Base-by-base conservation (phyloP, 441 rosid species). In the Populus hybrid region DNA sequence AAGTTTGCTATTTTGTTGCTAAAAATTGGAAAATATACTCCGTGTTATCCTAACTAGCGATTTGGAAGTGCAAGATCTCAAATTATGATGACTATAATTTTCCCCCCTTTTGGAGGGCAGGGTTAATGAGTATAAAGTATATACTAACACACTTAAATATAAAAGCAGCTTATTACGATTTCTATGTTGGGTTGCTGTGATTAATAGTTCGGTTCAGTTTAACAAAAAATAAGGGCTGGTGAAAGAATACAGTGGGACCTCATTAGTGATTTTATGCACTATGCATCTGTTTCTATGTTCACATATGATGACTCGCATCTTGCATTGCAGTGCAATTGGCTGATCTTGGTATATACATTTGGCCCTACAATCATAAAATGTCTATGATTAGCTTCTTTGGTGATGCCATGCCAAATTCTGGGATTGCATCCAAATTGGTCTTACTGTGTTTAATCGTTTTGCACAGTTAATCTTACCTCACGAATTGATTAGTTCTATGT, bases 1-100 rank as follows among this genome's bases (percentile, higher is more conserved):
- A 59, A 73, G 24, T 66, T 71, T 40, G 24, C 50, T 64, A 11
- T 20, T 77, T 20, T 61, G 61, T 63, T 71, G 71, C 71, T 10
- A 64, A 40, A 10, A 20, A 30, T 36, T 38, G 32, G 71, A 35
- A 46, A 65, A 46, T 66, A 30, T 4, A 1, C 10, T 35, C 8
- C 18, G 46, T 46, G 8, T 71, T 36, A 59, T 57, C 10, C 28
- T 23, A 36, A 18, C 26, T 32, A 10, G 12, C 36, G 11, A 59
- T 23, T 32, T 59, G 73, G 38, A 68, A 75, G 57, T 28, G 26
- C 36, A 28, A 23, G 26, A 18, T 42, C n/a, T 70, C 63, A 42
- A 42, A 70, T 23, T 66, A n/a, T 53, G 26, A 21, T 9, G 6
- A 14, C 40, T 21, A 21, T 7, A 53, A 53, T 53, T 6, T 6